Percentiles rank a stretch among this genome's conserved stretches.
phyloP scores from a whole-genome alignment of 768 basidiomycete species.

The Sporobolomyces phaffii region DNA sequence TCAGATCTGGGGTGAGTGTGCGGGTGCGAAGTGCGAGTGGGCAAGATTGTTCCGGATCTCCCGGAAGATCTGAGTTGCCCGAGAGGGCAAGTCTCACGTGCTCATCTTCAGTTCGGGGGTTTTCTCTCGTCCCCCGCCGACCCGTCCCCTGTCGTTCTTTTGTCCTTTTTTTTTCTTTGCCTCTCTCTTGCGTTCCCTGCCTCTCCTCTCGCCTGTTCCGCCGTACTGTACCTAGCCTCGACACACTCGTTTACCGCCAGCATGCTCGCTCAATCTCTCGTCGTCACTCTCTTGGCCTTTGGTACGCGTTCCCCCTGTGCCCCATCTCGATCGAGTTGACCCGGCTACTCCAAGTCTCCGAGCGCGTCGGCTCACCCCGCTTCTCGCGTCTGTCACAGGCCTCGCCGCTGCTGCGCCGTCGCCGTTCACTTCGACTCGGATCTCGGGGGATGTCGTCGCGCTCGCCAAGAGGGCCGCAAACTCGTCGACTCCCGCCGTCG shows the following conservation, averaged over 20 bases:
- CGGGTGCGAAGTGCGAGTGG: too few relatives aligned
- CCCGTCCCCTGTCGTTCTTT: too few relatives aligned
- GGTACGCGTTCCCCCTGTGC: not conserved
- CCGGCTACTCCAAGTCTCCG: not conserved
- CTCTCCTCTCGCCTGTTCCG: too few relatives aligned
- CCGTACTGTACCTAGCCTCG: too few relatives aligned
- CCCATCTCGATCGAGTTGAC: not conserved
- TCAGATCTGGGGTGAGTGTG: too few relatives aligned
- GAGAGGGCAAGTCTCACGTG: too few relatives aligned
- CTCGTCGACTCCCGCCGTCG: not conserved
- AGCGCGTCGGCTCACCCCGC: not conserved
- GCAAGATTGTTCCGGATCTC: too few relatives aligned
- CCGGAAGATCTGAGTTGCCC: too few relatives aligned
- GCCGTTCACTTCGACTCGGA: not conserved
- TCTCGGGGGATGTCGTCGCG: not conserved
- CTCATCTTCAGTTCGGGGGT: too few relatives aligned
- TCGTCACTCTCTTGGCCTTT: not conserved
- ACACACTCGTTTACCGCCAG: not conserved
- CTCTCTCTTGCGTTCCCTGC: too few relatives aligned
- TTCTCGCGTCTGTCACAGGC: not conserved
- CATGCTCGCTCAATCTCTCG: not conserved
- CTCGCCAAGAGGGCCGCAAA: slow-evolving; percentile 14
- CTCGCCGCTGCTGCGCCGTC: slow-evolving; percentile 1
- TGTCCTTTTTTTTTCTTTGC: too few relatives aligned
- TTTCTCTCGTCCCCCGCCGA: not conserved